Evolutionary conservation across 208 protist species (phyloP).

Genomic region (Leptomonas seymouri): DNA sequence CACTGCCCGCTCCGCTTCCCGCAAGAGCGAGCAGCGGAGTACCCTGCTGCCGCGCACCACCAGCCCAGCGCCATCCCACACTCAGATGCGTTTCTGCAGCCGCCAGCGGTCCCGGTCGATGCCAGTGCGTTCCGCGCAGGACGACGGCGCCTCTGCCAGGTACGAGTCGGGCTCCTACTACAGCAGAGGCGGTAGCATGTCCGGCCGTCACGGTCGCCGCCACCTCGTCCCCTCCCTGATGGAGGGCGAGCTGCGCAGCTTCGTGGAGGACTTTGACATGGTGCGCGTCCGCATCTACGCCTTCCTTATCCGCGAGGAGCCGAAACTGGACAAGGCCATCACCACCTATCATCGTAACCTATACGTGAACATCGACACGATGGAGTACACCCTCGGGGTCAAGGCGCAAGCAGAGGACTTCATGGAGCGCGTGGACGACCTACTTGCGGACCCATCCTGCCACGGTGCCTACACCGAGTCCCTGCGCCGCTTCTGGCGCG

Average conservation of each 20-base stretch:
- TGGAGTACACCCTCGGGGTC: conserved; percentile 57
- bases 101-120: conserved; percentile 28
- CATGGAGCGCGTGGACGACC: conserved; percentile 51
- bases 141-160: conserved; percentile 1
- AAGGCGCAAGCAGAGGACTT: conserved; percentile 50
- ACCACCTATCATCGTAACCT: conserved; percentile 43
- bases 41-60: conserved; percentile 41
- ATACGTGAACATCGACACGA: conserved; percentile 42
- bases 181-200: background rate
- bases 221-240: conserved; percentile 25
- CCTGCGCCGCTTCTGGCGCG: conserved; percentile 52
- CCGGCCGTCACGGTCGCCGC: conserved; percentile 25
- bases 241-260: conserved; percentile 19
- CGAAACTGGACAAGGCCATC: conserved; percentile 44
- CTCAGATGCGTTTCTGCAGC: conserved; percentile 54
- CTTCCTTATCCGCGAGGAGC: conserved; percentile 60
- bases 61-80: conserved; percentile 40
- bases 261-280: conserved; percentile 47
- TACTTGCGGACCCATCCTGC: conserved; percentile 39
- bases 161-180: background rate
- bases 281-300: conserved; percentile 73
- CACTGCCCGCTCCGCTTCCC: conserved; percentile 14
- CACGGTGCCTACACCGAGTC: conserved; percentile 44
- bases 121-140: conserved; percentile 20
- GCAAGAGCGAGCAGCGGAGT: conserved; percentile 14